Percentiles rank a stretch among this genome's conserved stretches.
Conservation (phyloP, 192 early-diverging fungal species). For the Mortierella antarctica region DNA sequence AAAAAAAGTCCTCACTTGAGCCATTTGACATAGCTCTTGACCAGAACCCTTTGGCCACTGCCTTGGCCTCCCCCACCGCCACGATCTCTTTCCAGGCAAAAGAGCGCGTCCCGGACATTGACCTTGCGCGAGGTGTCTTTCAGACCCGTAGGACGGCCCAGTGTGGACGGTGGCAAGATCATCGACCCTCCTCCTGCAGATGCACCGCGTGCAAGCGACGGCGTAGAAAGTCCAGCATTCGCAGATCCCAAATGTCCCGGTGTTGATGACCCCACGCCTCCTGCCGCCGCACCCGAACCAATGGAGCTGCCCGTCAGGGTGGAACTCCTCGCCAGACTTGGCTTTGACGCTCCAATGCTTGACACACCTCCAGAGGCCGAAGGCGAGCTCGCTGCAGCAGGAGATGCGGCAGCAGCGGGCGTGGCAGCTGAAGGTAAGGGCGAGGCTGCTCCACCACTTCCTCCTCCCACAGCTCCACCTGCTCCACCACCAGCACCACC, state of each 20-base stretch:
- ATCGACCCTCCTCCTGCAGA: constrained; percentile 32
- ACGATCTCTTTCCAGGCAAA: constrained; percentile 77
- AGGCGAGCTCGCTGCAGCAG: constrained; percentile 18
- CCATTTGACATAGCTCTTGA: constrained; percentile 61
- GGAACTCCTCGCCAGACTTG: constrained; percentile 17
- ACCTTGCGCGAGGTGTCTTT: constrained; percentile 54
- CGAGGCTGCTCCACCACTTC: constrained; percentile 14
- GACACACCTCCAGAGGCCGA: constrained; percentile 30
- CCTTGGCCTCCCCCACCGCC: constrained; percentile 53
- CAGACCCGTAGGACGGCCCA: constrained; percentile 27
- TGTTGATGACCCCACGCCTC: constrained; percentile 1
- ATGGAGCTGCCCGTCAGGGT: not conserved
- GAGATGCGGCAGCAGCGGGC: constrained; percentile 8
- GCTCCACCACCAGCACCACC: constrained; percentile 32
- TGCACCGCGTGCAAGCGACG: constrained; percentile 9
- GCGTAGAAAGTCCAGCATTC: not conserved
- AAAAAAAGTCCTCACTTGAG: constrained; percentile 8
- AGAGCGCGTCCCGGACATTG: constrained; percentile 78
- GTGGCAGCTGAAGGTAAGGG: constrained; percentile 21
- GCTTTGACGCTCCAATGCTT: constrained; percentile 9
- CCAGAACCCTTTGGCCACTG: constrained; percentile 54
- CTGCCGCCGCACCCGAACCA: not conserved
- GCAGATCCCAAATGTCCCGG: not conserved
- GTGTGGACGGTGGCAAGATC: constrained; percentile 28
- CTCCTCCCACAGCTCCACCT: constrained; percentile 10